A percentile compares a stretch with the other conserved stretches of the same genome.
Evolutionary conservation across 495 filamentous ascomycete genomes (phyloP).

Genomic region (Aspergillus taichungensis): DNA sequence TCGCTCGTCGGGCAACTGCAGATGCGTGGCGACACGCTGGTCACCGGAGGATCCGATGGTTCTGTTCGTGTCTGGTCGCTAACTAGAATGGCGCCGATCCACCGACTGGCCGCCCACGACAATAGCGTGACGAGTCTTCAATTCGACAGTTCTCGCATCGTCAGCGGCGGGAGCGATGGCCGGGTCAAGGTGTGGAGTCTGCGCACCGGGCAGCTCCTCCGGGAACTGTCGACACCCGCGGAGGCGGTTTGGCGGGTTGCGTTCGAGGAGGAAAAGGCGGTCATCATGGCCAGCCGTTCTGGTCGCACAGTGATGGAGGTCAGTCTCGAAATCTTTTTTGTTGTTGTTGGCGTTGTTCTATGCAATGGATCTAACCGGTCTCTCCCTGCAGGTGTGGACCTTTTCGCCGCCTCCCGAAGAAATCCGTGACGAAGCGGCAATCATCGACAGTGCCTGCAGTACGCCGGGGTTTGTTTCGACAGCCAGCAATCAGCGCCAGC

Average conservation of each 20-base stretch:
- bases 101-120: constrained; percentile 93
- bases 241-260: constrained; percentile 97
- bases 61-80: constrained; percentile 94
- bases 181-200: constrained; percentile 97
- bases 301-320: constrained; percentile 96
- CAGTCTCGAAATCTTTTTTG: constrained; percentile 4
- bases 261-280: constrained; percentile 96
- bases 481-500: constrained; percentile 17
- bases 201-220: constrained; percentile 78
- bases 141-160: constrained; percentile 89
- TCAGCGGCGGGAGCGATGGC: constrained; percentile 91
- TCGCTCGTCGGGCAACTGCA: constrained; percentile 96
- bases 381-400: constrained; percentile 63
- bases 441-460: constrained; percentile 29
- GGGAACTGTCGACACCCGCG: constrained; percentile 80
- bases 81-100: constrained; percentile 77
- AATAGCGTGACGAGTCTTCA: constrained; percentile 96
- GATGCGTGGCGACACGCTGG: constrained; percentile 86
- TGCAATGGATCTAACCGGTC: neutral
- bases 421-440: constrained; percentile 18
- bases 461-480: constrained; percentile 23
- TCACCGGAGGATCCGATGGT: constrained; percentile 93
- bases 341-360: neutral
- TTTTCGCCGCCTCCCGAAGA: constrained; percentile 77
- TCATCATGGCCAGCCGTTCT: constrained; percentile 82